These are phyloP conservation scores for Trypanosomatidae sp. DNA, from an alignment of 208 protist species.

Conservation along the genomic window DNA sequence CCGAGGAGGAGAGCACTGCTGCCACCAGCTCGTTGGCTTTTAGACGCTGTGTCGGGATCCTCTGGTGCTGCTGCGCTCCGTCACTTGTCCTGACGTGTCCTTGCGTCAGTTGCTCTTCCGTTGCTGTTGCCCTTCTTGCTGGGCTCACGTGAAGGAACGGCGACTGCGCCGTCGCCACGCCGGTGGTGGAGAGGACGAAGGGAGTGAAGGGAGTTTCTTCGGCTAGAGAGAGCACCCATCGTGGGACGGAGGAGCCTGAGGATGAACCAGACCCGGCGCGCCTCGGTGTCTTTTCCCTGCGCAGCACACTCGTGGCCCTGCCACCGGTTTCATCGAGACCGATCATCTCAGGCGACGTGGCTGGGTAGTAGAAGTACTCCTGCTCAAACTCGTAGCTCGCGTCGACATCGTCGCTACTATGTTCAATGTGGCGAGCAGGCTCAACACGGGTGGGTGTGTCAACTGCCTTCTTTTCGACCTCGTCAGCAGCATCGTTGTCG, in stretches of 20 bases:
- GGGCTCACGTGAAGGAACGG: background rate
- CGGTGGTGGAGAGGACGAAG: slow-evolving; percentile 7
- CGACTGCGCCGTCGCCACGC: background rate
- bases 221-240: slow-evolving; percentile 18
- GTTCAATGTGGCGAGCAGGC: too few relatives aligned
- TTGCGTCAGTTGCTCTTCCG: background rate
- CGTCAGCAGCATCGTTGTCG: background rate
- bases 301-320: background rate
- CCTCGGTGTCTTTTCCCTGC: background rate
- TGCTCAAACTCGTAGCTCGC: slow-evolving; percentile 12
- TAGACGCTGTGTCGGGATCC: background rate
- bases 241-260: slow-evolving; percentile 13
- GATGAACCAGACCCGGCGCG: background rate
- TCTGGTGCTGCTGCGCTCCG: background rate
- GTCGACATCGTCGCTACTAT: background rate
- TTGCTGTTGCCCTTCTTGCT: background rate
- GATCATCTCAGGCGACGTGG: background rate
- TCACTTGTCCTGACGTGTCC: background rate
- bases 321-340: background rate
- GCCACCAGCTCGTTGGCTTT: slow-evolving; percentile 1
- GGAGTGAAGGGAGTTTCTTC: slow-evolving; percentile 33
- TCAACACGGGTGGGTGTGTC: background rate
- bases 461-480: background rate
- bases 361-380: slow-evolving; percentile 26
- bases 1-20: background rate